These are phyloP conservation scores for Coelastrella sp. DNA, from an alignment of 139 green algal genomes.

Conservation along the genomic window DNA sequence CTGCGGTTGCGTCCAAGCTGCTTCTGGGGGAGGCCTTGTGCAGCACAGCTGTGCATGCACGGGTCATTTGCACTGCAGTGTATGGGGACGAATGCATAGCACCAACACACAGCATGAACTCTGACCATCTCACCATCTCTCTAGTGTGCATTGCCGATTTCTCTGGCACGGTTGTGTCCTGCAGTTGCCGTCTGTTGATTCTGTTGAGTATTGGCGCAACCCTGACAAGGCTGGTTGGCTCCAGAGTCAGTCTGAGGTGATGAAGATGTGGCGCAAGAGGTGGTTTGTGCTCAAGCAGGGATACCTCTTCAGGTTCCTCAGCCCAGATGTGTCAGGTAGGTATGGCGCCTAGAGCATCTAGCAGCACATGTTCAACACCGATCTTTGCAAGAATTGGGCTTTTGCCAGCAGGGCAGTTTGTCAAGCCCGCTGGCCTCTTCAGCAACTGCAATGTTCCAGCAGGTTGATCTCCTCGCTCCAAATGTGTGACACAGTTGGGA, in stretches of 20 bases:
- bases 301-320: constrained; percentile 90
- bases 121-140: no score
- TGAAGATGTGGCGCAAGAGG: constrained; percentile 90
- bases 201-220: constrained; percentile 90
- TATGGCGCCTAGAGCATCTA: neutral
- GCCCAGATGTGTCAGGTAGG: constrained; percentile 62
- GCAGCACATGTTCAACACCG: no score
- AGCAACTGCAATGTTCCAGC: no score
- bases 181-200: constrained; percentile 83
- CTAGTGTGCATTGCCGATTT: neutral
- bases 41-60: no score
- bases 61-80: no score
- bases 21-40: no score
- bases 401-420: no score
- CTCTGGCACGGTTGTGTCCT: neutral
- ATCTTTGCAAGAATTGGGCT: no score
- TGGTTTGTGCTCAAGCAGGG: constrained; percentile 97
- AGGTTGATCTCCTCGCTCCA: no score
- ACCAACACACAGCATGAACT: neutral
- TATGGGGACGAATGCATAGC: neutral
- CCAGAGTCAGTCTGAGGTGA: constrained; percentile 88
- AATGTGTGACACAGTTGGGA: no score
- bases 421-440: no score
- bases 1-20: no score
- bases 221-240: constrained; percentile 93